Percentiles rank a stretch among this genome's conserved stretches.
Conservation (phyloP, 2,329 filamentous ascomycete genomes). For the Colletotrichum ledebouriae region DNA sequence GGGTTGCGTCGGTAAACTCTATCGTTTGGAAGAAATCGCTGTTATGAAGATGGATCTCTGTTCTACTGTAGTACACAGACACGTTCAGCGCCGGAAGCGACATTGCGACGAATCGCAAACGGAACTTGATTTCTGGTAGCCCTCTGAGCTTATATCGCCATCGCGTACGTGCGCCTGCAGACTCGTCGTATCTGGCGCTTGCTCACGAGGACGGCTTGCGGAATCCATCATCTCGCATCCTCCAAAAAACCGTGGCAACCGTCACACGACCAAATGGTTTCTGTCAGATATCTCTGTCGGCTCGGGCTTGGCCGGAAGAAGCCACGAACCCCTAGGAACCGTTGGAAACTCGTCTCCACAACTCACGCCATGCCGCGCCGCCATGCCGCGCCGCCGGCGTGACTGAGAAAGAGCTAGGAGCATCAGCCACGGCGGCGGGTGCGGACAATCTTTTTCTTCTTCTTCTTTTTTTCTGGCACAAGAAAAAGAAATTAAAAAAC, state of each 20-base stretch:
- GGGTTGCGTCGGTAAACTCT: slow-evolving; percentile 18
- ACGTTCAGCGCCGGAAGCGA: slow-evolving; percentile 20
- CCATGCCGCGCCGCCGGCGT: slow-evolving; percentile 38
- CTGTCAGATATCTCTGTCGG: slow-evolving; percentile 34
- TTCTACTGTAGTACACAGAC: background rate
- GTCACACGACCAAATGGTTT: slow-evolving; percentile 20
- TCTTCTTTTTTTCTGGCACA: background rate
- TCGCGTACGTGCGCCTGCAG: no score
- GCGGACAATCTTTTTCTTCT: slow-evolving; percentile 16
- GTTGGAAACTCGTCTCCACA: slow-evolving; percentile 30
- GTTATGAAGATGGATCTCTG: slow-evolving; percentile 20
- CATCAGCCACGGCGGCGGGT: slow-evolving; percentile 24
- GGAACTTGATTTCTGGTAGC: slow-evolving; percentile 4
- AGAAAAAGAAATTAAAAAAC: no score
- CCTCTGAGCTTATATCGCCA: background rate
- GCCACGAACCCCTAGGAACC: slow-evolving; percentile 19
- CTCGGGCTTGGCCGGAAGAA: slow-evolving; percentile 20
- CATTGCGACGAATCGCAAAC: slow-evolving; percentile 15
- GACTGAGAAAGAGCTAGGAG: slow-evolving; percentile 21
- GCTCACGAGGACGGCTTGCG: slow-evolving; percentile 13
- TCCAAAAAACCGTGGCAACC: slow-evolving; percentile 19
- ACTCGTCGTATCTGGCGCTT: slow-evolving; percentile 1
- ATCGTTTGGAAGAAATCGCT: slow-evolving; percentile 21
- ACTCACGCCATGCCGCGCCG: slow-evolving; percentile 38
- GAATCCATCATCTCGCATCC: slow-evolving; percentile 23